These are phyloP conservation scores for Graphiopsis chlorocephala DNA, from an alignment of 2,329 filamentous ascomycete species.

Conservation along the genomic window DNA sequence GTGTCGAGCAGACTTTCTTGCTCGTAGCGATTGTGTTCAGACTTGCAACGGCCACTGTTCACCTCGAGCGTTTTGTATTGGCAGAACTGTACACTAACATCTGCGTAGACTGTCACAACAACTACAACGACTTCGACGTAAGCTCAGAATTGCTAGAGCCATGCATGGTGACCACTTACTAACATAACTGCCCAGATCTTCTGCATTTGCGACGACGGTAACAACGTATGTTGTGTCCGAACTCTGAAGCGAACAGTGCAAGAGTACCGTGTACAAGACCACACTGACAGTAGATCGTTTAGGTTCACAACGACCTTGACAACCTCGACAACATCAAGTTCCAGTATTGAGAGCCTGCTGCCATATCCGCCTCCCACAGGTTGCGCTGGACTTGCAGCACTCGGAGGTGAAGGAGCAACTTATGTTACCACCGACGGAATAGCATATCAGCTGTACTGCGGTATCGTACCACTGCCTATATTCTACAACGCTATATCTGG, in stretches of 20 bases:
- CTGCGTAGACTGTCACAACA: background rate
- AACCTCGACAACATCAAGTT: background rate
- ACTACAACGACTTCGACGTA: background rate
- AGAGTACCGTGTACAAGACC: background rate
- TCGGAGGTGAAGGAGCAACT: background rate
- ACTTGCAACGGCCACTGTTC: background rate
- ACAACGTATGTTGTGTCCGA: background rate
- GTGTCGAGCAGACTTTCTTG: background rate
- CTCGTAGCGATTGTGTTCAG: background rate
- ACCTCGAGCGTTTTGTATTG: background rate
- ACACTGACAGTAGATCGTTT: background rate
- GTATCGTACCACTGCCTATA: background rate
- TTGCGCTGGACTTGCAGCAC: background rate
- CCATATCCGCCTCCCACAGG: background rate
- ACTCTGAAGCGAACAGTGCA: background rate
- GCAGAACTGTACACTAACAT: background rate
- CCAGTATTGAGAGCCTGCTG: background rate
- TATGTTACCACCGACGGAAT: background rate
- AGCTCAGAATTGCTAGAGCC: background rate
- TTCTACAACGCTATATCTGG: background rate
- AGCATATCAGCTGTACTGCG: background rate
- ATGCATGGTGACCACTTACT: background rate
- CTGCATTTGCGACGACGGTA: background rate
- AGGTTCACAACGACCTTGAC: background rate
- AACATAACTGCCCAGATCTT: background rate